A percentile compares a stretch with the other conserved stretches of the same genome.
These are phyloP conservation scores for Aspergillus sp. DNA, from an alignment of 2,329 filamentous ascomycete species.

Conservation along the genomic window DNA sequence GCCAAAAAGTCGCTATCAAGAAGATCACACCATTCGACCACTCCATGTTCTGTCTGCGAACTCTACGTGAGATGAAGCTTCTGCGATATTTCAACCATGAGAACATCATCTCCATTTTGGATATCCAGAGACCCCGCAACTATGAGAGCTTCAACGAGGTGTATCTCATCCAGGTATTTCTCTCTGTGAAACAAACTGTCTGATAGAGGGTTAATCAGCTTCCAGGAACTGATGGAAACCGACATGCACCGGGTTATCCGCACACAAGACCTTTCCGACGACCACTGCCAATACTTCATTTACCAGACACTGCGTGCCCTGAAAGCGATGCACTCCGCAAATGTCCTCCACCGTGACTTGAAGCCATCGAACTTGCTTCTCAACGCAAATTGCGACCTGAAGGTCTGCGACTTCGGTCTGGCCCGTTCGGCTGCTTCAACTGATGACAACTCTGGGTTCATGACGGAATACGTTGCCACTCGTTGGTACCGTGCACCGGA, in stretches of 20 bases:
- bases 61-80: constrained; percentile 97
- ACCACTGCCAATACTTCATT: constrained; percentile 99
- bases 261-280: constrained; percentile 95
- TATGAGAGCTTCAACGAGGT: constrained; percentile 97
- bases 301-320: constrained; percentile 96
- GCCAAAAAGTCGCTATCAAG: constrained; percentile 99
- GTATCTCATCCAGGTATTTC: constrained; percentile 85
- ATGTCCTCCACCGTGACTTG: constrained; percentile 93
- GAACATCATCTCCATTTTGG: constrained; percentile 98
- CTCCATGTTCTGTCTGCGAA: constrained; percentile 97
- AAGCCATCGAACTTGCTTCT: constrained; percentile 96
- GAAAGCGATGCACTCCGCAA: constrained; percentile 99
- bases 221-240: constrained; percentile 95
- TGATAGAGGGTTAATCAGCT: not conserved
- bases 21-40: constrained; percentile 99
- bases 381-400: constrained; percentile 98
- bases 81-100: constrained; percentile 99
- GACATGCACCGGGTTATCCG: constrained; percentile 99
- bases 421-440: constrained; percentile 93
- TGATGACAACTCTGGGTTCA: constrained; percentile 99
- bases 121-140: constrained; percentile 96
- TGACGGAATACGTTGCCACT: constrained; percentile 99
- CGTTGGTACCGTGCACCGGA: constrained; percentile 98
- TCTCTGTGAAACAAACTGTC: not conserved
- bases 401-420: constrained; percentile 97